Evolutionary conservation across 257 asterid species (phyloP), one percentile per base, ranked within the genome.

Genomic region (Capsicum rhomboideum): DNA sequence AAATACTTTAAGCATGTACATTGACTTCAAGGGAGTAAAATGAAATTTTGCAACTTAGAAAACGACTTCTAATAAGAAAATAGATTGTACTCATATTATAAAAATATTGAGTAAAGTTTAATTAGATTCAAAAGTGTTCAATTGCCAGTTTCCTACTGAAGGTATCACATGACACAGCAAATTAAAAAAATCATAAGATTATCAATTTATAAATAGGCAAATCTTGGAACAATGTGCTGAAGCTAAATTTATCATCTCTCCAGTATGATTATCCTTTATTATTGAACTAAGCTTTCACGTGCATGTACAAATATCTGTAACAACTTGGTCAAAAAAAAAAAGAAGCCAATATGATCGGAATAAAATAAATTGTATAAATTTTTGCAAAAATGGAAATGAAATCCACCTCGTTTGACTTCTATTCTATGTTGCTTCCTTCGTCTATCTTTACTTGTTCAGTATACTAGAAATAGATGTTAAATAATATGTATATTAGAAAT

Each of bases 151-250:
- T 71, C 80, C 83, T 56, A 83, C 82, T 86, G 82, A 83, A 71
- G 78, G 78, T 82, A 53, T 82, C 93, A 91, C 95, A 88, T 90
- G 95, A 86, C 31, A 58, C 77, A 23, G 50, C 89, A 86, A 80
- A 88, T 87, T 84, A 37, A 82, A 42, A 86, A 29, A 58, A 66
- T 23, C 18, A 69, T 6, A 78, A 85, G 83, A n/a, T n/a, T n/a
- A n/a, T n/a, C n/a, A 34, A 34, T 34, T 34, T 34, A 34, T 34
- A 34, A 34, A 34, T 34, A 34, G 40, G 55, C 26, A 42, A 61
- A 42, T 72, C 52, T 80, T 59, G 86, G 86, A 86, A 82, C 82
- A 83, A 82, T 54, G 88, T 85, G 37, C 82, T 85, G 90, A 82
- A 82, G 85, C 77, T 28, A 83, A 40, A 63, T 61, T 83, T 74